phyloP scores from a whole-genome alignment of 2,329 filamentous ascomycete species.

The Teratosphaeria epicoccoides region DNA sequence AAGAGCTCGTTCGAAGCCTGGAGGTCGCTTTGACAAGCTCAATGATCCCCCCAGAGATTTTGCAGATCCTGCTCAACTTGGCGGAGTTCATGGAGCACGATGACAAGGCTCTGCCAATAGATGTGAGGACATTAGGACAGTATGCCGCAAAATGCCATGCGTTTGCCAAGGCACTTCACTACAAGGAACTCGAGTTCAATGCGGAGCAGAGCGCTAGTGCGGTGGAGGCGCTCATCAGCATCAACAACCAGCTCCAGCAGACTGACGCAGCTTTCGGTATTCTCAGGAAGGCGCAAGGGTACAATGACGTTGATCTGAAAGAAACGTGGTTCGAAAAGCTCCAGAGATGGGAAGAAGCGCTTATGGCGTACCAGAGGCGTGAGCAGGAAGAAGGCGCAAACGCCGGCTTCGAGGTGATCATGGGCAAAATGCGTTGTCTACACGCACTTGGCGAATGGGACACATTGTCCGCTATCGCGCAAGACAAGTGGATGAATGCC shows the following conservation, averaged over 20 bases:
- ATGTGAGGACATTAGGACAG: conserved; percentile 85
- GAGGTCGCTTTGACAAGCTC: conserved; percentile 91
- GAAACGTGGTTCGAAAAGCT: conserved; percentile 99
- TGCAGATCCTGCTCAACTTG: conserved; percentile 87
- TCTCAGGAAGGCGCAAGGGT: conserved; percentile 85
- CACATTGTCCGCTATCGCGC: conserved; percentile 72
- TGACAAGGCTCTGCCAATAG: conserved; percentile 94
- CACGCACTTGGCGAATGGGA: conserved; percentile 98
- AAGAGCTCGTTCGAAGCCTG: conserved; percentile 90
- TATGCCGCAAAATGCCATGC: conserved; percentile 96
- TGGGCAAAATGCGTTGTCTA: conserved; percentile 98
- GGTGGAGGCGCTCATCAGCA: conserved; percentile 94
- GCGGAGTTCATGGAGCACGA: conserved; percentile 99
- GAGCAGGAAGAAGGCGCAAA: conserved; percentile 54
- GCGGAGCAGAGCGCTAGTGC: conserved; percentile 93
- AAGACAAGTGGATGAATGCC: conserved; percentile 89
- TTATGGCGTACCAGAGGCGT: conserved; percentile 82
- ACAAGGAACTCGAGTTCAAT: conserved; percentile 96
- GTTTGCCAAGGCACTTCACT: conserved; percentile 94
- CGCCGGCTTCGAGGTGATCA: conserved; percentile 81
- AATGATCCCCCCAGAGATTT: conserved; percentile 88
- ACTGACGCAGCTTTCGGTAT: conserved; percentile 97
- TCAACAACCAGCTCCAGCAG: conserved; percentile 98
- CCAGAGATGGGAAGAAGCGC: conserved; percentile 93
- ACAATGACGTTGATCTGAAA: conserved; percentile 88